A percentile compares a stretch with the other conserved stretches of the same genome.
phyloP scores from a whole-genome alignment of 257 asterid genomes.

The Schizonepeta tenuifolia region DNA sequence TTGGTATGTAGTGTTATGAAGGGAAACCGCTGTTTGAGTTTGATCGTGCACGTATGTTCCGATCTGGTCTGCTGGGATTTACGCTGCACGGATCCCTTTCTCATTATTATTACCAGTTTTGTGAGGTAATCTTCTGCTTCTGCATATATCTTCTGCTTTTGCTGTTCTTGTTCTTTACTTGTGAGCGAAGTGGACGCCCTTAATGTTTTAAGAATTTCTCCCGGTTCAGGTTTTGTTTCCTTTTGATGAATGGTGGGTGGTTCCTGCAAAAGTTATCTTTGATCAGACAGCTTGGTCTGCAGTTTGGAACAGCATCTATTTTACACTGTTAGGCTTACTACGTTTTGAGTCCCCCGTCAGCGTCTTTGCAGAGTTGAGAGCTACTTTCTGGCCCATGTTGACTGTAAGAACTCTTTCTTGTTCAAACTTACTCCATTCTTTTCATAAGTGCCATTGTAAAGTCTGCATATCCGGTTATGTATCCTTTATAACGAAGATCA shows the following conservation, averaged over 20 bases:
- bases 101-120: conserved; percentile 81
- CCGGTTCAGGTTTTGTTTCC: conserved; percentile 75
- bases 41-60: conserved; percentile 71
- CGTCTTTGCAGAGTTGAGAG: conserved; percentile 61
- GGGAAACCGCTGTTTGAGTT: conserved; percentile 84
- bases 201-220: neutral
- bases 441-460: neutral
- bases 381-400: conserved; percentile 83
- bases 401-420: conserved; percentile 58
- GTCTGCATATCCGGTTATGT: neutral
- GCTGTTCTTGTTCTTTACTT: conserved; percentile 7
- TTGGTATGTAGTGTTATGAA: conserved; percentile 67
- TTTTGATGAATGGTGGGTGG: conserved; percentile 89
- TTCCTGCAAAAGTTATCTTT: conserved; percentile 79
- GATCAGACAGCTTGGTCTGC: conserved; percentile 91
- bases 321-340: conserved; percentile 59
- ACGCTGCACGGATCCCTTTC: conserved; percentile 87
- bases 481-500: neutral
- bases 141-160: neutral
- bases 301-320: conserved; percentile 87
- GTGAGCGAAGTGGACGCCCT: neutral
- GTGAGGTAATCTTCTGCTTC: conserved; percentile 57
- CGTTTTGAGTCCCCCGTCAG: conserved; percentile 74
- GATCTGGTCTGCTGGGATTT: conserved; percentile 85
- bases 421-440: conserved; percentile 4